Conservation (phyloP, 2,329 filamentous ascomycete genomes). For the Cryoendolithus antarcticus region DNA sequence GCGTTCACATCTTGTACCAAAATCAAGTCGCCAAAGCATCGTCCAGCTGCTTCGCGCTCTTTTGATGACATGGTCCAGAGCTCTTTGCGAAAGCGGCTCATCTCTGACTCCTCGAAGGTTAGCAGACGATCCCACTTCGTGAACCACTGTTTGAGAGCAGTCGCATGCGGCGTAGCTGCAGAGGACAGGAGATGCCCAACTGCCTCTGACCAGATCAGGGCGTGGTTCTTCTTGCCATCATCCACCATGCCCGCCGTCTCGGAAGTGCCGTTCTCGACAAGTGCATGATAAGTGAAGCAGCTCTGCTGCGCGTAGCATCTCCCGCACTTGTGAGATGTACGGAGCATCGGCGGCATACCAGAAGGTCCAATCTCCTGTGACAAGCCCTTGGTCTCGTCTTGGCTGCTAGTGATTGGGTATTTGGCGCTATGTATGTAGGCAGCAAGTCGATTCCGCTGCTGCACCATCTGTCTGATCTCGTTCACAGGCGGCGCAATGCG, state of each 20-base stretch:
- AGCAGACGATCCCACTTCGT: conserved; percentile 86
- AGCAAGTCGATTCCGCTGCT: conserved; percentile 83
- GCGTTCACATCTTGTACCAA: conserved; percentile 43
- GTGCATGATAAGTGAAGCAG: conserved; percentile 88
- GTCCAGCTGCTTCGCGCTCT: conserved; percentile 75
- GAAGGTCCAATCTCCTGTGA: conserved; percentile 46
- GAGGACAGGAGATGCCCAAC: conserved; percentile 33
- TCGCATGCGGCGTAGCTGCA: conserved; percentile 43
- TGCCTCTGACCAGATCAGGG: conserved; percentile 55
- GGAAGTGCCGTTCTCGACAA: conserved; percentile 71
- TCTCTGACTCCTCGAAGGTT: conserved; percentile 87
- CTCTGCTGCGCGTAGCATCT: conserved; percentile 82
- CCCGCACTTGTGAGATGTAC: conserved; percentile 67
- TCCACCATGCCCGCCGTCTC: conserved; percentile 69
- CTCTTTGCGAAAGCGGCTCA: conserved; percentile 75
- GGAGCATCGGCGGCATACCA: conserved; percentile 75
- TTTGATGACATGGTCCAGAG: conserved; percentile 91
- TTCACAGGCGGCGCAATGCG: conserved; percentile 74
- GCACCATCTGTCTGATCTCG: conserved; percentile 91
- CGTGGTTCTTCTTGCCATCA: conserved; percentile 33
- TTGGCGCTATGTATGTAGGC: conserved; percentile 54
- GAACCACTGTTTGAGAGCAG: conserved; percentile 65
- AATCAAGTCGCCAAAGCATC: conserved; percentile 80
- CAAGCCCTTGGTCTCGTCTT: conserved; percentile 9
- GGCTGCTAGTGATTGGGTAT: conserved; percentile 8